Base-by-base conservation (phyloP, 2,329 filamentous ascomycete species). In the Penicillium sumatraense region DNA sequence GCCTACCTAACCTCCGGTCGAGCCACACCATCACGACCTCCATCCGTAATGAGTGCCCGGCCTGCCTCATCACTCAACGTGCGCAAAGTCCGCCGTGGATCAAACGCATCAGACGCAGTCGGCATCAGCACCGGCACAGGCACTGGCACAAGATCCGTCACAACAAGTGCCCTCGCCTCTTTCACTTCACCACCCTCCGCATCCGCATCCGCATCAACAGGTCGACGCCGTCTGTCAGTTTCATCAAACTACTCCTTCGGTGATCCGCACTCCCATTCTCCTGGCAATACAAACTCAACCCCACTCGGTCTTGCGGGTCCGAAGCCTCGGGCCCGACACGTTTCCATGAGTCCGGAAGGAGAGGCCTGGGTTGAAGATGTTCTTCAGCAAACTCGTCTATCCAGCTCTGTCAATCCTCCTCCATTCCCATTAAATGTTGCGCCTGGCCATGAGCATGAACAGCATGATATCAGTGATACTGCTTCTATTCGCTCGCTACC, bases 301-400 rank as follows among this genome's bases (percentile, higher is more conserved):
- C 78, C 78, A 6, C 69, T 80, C 5, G 78, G 78, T 23, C 73
- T 78, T 23, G 77, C 78, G 11, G 78, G 78, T 0, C 78, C 77
- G 2, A 78, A 71, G 44, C 75, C 72, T 20, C 71, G 69, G 31
- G 72, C 67, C 18, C 69, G 75, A 53, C 70, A 69, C 24, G 66
- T 73, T 24, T 74, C 75, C 5, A 78, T 78, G 62, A 77, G 69
- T 20, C 74, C 75, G 3, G 74, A 78, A 46, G 76, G 76, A 56
- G 77, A 80, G 59, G 76, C 76, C 1, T 80, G 78, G 78, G 77
- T 80, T 9, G 75, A 78, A 61, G 74, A 75, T 50, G 74, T 80
- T 18, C 69, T 79, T 23, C 74, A 75, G 31, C 75, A 78, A 63
- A 76, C 77, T 6, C 68, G 77, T 38, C 68, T 70, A 33, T 72